Evolutionary conservation across 1,284 basidiomycete species (phyloP), one percentile per base, ranked within the genome.

Genomic region (Sphagnurus paluster): DNA sequence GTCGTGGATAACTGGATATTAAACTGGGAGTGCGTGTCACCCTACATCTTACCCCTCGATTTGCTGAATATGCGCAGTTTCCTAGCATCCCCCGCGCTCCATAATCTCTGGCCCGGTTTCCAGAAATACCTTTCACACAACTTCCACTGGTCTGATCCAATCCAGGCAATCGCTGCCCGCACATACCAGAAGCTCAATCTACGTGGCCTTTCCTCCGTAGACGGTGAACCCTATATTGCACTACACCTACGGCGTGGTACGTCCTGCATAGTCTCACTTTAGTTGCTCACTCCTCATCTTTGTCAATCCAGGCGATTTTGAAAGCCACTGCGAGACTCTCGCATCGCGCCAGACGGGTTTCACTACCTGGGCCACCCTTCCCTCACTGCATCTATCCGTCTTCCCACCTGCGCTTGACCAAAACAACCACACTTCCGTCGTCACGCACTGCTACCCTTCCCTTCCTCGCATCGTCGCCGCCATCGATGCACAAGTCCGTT

Each of bases 321-420:
- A 70, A 52, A 56, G 53, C 10, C 71, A 74, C 46, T 75, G 72
- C 32, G 44, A 60, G 39, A 56, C 45, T 32, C 64, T 74, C 4
- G 62, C 67, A 2, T 49, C 62, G 36, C 50, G 40, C 5, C 55
- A 61, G 17, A 55, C 57, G 13, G 69, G 69, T 4, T 74, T 74
- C 55, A 73, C 70, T 3, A 74, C 72, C 4, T 75, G 72, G 73
- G 68, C 66, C 5, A 72, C 69, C 5, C 65, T 75, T n/a, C 71
- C 70, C 9, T 16, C 55, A 14, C 50, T 75, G 5, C 41, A 56
- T 24, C 28, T 57, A 2, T 60, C 65, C 7, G 56, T 66, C 13
- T 55, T 64, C 39, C 54, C 65, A 3, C 71, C 71, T 3, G 37
- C 60, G 9, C 63, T 75, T 28, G 57, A 69, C 45, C 51, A 58